Conservation (phyloP, 352 stramenopile genomes). For the Pythium pyrilobum region DNA sequence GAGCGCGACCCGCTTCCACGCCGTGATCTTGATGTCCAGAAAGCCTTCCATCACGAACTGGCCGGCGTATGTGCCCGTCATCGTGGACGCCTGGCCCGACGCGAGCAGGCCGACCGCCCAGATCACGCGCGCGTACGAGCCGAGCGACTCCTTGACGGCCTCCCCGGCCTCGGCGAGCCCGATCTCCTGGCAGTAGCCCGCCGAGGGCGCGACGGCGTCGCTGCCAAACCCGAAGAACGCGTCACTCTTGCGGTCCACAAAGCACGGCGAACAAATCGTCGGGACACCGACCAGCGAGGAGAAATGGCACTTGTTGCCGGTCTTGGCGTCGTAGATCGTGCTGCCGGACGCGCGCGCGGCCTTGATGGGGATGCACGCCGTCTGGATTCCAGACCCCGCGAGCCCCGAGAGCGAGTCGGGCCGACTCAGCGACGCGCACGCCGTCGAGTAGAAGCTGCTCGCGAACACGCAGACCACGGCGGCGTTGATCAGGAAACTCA, state of each 20-base stretch:
- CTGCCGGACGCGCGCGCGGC: slow-evolving; percentile 42
- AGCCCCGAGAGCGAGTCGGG: slow-evolving; percentile 50
- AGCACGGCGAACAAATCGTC: slow-evolving; percentile 35
- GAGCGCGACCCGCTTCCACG: slow-evolving; percentile 81
- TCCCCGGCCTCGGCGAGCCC: slow-evolving; percentile 63
- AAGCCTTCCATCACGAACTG: slow-evolving; percentile 95
- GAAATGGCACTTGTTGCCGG: slow-evolving; percentile 49
- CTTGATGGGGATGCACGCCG: slow-evolving; percentile 51
- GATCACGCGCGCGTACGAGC: slow-evolving; percentile 55
- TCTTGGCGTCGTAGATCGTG: slow-evolving; percentile 57
- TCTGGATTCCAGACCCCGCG: slow-evolving; percentile 49
- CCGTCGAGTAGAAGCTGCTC: slow-evolving; percentile 80
- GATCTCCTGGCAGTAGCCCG: slow-evolving; percentile 77
- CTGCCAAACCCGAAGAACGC: slow-evolving; percentile 7
- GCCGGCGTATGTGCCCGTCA: slow-evolving; percentile 92
- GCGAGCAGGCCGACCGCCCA: slow-evolving; percentile 91
- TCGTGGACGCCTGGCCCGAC: slow-evolving; percentile 86
- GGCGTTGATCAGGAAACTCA: slow-evolving; percentile 91
- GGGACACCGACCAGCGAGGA: neutral
- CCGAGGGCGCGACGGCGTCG: slow-evolving; percentile 16
- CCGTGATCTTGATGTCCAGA: slow-evolving; percentile 71
- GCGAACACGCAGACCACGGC: slow-evolving; percentile 88
- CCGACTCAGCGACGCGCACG: slow-evolving; percentile 41
- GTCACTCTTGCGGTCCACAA: slow-evolving; percentile 30
- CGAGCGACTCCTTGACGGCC: slow-evolving; percentile 57